These are phyloP conservation scores for Quercus tomentella DNA, from an alignment of 331 rosid genomes.

Conservation along the genomic window DNA sequence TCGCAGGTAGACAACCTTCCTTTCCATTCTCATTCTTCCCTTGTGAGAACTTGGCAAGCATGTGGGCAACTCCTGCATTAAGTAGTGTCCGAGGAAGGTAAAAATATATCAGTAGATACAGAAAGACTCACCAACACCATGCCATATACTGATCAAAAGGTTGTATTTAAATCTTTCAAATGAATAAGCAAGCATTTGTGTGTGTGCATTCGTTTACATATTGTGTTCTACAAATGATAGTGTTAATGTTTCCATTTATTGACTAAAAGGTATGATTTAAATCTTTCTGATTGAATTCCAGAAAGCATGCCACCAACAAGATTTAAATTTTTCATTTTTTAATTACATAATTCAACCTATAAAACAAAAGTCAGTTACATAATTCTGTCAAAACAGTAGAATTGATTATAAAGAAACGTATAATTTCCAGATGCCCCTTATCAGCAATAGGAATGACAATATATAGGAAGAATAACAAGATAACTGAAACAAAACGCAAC, in stretches of 20 bases:
- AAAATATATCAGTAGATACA: not conserved
- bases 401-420: not conserved
- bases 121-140: not conserved
- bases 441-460: not conserved
- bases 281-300: not conserved
- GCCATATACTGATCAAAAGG: too few species aligned
- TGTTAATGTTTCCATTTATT: too few species aligned
- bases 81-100: not conserved
- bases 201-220: too few species aligned
- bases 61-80: conserved; percentile 41
- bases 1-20: conserved; percentile 38
- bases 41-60: conserved; percentile 7
- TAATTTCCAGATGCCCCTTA: not conserved
- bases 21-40: not conserved
- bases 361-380: too few species aligned
- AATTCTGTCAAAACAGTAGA: not conserved
- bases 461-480: not conserved
- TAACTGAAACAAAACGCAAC: not conserved
- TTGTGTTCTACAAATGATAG: too few species aligned
- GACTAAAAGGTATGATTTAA: not conserved
- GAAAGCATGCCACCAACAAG: not conserved
- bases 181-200: too few species aligned
- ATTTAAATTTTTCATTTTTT: too few species aligned
- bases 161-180: too few species aligned
- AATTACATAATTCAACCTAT: too few species aligned